A percentile compares a stretch with the other conserved stretches of the same genome.
Conservation (phyloP, 306 rosid genomes). For the Corylus americana region DNA sequence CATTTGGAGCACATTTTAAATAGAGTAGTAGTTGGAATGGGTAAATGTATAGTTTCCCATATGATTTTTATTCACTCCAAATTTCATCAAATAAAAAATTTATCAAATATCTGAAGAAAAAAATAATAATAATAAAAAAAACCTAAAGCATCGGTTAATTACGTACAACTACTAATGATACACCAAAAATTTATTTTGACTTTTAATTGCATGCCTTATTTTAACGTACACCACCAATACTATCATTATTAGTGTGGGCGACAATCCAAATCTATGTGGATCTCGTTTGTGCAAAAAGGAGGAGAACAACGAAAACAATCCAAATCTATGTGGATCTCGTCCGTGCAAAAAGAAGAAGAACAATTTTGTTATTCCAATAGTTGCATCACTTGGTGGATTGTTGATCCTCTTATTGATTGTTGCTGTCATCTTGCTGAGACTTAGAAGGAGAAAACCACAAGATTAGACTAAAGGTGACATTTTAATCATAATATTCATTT, state of each 20-base stretch:
- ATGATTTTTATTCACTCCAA: too few relatives aligned
- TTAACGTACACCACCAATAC: neutral
- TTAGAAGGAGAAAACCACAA: constrained; percentile 19
- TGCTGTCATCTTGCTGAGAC: constrained; percentile 22
- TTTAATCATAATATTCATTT: neutral
- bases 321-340: constrained; percentile 32
- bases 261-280: constrained; percentile 44
- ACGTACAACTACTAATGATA: too few relatives aligned
- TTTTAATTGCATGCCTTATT: neutral
- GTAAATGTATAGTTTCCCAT: too few relatives aligned
- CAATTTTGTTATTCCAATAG: constrained; percentile 31
- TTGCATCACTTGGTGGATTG: constrained; percentile 47
- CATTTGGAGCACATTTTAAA: too few relatives aligned
- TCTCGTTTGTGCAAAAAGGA: constrained; percentile 19
- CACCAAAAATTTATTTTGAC: too few relatives aligned
- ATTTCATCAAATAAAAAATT: too few relatives aligned
- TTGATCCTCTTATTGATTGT: constrained; percentile 25
- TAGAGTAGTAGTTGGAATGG: too few relatives aligned
- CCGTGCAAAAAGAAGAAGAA: constrained; percentile 30
- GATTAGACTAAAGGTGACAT: neutral
- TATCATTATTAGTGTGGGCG: constrained; percentile 32
- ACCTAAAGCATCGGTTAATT: too few relatives aligned
- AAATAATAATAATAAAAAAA: too few relatives aligned
- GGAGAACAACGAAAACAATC: constrained; percentile 4
- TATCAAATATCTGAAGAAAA: too few relatives aligned